phyloP scores from a whole-genome alignment of 2,329 filamentous ascomycete genomes.

The Cyanodermella asteris region DNA sequence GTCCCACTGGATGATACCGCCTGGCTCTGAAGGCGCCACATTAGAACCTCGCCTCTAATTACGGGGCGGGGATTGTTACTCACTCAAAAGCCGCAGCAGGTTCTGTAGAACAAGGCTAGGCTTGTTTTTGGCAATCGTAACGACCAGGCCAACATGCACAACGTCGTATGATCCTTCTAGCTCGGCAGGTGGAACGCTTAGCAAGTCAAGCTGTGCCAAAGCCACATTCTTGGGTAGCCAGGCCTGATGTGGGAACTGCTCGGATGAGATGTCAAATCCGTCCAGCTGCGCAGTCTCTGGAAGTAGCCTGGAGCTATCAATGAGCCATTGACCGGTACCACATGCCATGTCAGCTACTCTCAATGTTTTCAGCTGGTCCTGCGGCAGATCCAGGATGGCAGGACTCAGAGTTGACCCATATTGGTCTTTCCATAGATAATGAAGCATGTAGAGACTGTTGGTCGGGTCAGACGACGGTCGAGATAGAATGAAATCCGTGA shows the following conservation, averaged over 20 bases:
- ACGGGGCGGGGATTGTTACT: not conserved
- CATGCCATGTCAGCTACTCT: no score
- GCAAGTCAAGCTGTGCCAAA: slow-evolving; percentile 7
- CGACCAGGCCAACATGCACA: slow-evolving; percentile 9
- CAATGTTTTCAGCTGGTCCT: no score
- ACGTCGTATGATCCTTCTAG: slow-evolving; percentile 8
- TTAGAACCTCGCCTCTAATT: not conserved
- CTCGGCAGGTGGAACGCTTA: slow-evolving; percentile 4
- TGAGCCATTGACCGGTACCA: slow-evolving; percentile 1
- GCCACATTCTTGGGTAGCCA: slow-evolving; percentile 8
- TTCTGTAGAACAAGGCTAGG: slow-evolving; percentile 8
- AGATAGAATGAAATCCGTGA: no score
- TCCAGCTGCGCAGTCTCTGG: slow-evolving; percentile 6
- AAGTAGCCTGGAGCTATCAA: not conserved
- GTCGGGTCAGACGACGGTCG: no score
- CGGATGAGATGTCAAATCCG: slow-evolving; percentile 9
- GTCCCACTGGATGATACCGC: slow-evolving; percentile 10
- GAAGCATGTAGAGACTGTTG: no score
- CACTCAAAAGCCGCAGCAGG: slow-evolving; percentile 7
- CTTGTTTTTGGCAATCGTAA: slow-evolving; percentile 6
- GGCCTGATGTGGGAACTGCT: slow-evolving; percentile 5
- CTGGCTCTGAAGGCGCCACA: slow-evolving; percentile 5
- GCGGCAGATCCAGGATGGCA: slow-evolving; percentile 7
- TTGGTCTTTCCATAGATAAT: slow-evolving; percentile 11
- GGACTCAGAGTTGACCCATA: slow-evolving; percentile 11